Conservation (phyloP, 805 yeast genomes). For the Saccharomycopsis capsularis region DNA sequence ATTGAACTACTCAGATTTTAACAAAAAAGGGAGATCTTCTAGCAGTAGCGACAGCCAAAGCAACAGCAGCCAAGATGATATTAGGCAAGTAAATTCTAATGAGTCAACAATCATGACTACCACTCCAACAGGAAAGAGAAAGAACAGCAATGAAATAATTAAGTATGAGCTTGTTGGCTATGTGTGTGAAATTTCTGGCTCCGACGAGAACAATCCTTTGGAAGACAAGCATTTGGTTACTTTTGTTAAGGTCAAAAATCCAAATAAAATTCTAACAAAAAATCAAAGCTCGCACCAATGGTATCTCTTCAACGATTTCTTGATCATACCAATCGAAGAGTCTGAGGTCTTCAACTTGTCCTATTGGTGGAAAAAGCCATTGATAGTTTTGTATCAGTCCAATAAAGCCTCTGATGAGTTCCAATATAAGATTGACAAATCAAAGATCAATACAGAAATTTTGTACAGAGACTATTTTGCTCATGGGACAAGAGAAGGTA, state of each 20-base stretch:
- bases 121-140: neutral
- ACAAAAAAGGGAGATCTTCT: conserved; percentile 16
- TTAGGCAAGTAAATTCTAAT: neutral
- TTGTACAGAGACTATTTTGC: conserved; percentile 73
- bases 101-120: neutral
- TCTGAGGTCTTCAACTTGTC: conserved; percentile 69
- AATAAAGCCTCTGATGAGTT: conserved; percentile 35
- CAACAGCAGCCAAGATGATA: conserved; percentile 13
- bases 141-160: conserved; percentile 23
- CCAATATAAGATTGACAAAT: conserved; percentile 38
- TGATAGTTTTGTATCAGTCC: conserved; percentile 58
- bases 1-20: conserved; percentile 26
- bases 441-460: conserved; percentile 51
- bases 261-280: conserved; percentile 18
- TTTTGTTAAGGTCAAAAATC: conserved; percentile 40
- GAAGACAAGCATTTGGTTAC: conserved; percentile 57
- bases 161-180: conserved; percentile 62
- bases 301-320: conserved; percentile 86
- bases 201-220: conserved; percentile 39
- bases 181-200: conserved; percentile 51
- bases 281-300: conserved; percentile 37
- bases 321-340: conserved; percentile 64
- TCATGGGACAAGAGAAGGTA: conserved; percentile 52
- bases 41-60: neutral
- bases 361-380: conserved; percentile 79